Percentiles rank a stretch among this genome's conserved stretches.
Evolutionary conservation across 2,329 filamentous ascomycete genomes (phyloP).

Genomic region (Exophiala alcalophila): DNA sequence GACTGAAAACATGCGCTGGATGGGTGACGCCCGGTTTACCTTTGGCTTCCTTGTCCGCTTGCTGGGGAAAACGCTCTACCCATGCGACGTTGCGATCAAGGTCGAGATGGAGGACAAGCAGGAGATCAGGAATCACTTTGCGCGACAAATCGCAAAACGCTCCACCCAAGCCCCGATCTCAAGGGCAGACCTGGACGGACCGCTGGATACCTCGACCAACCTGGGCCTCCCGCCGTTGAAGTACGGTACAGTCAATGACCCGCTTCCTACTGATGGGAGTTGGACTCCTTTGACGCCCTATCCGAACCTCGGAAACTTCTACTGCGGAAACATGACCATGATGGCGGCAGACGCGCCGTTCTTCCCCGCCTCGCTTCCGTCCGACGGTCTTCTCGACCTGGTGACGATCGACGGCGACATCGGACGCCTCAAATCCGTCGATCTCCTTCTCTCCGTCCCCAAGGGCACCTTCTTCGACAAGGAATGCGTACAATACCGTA

Average conservation of each 20-base stretch:
- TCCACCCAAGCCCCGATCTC: slow-evolving; percentile 42
- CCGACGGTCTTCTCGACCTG: slow-evolving; percentile 83
- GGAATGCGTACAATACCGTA: slow-evolving; percentile 73
- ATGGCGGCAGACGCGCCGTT: slow-evolving; percentile 87
- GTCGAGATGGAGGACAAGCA: slow-evolving; percentile 74
- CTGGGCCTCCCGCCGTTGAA: slow-evolving; percentile 66
- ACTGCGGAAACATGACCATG: slow-evolving; percentile 90
- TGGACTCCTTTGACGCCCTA: slow-evolving; percentile 69
- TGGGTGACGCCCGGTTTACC: slow-evolving; percentile 82
- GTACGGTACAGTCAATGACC: slow-evolving; percentile 76
- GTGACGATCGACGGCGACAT: slow-evolving; percentile 77
- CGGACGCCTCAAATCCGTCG: slow-evolving; percentile 61
- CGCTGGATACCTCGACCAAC: slow-evolving; percentile 29
- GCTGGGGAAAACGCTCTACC: slow-evolving; percentile 73
- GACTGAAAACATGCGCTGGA: slow-evolving; percentile 89
- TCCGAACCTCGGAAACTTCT: slow-evolving; percentile 85
- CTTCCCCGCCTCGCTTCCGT: slow-evolving; percentile 77
- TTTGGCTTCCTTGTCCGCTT: slow-evolving; percentile 78
- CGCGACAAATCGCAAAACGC: slow-evolving; percentile 43
- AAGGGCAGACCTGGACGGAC: slow-evolving; percentile 35
- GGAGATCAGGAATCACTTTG: slow-evolving; percentile 71
- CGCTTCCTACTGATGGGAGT: slow-evolving; percentile 66
- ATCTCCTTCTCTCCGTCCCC: slow-evolving; percentile 69
- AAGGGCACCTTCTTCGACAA: slow-evolving; percentile 76
- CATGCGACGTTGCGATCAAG: slow-evolving; percentile 83